Percentiles rank a stretch among this genome's conserved stretches.
These are phyloP conservation scores for Gardenia jasminoides DNA, from an alignment of 257 asterid genomes.

Conservation along the genomic window DNA sequence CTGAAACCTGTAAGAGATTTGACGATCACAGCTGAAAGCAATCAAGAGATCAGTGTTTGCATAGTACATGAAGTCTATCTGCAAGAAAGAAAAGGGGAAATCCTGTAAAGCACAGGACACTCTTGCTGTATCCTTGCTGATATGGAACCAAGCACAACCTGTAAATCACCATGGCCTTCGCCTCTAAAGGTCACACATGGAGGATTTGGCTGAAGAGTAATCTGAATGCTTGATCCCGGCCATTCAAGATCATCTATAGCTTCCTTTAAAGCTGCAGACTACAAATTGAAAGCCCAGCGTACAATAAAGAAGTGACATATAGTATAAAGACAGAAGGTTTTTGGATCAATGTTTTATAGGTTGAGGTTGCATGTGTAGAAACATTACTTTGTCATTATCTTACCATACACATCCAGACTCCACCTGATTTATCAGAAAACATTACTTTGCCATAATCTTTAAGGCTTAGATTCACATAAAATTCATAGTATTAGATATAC, in stretches of 20 bases:
- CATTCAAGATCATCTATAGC: slow-evolving; percentile 97
- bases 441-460: no score
- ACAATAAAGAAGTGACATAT: background rate
- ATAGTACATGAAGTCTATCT: slow-evolving; percentile 78
- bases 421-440: background rate
- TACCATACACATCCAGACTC: background rate
- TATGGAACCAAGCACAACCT: slow-evolving; percentile 40
- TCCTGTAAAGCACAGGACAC: background rate
- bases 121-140: background rate
- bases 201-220: slow-evolving; percentile 72
- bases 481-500: background rate
- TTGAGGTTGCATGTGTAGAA: background rate
- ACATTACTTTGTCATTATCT: no score
- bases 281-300: slow-evolving; percentile 23
- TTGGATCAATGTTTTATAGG: background rate
- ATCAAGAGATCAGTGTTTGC: slow-evolving; percentile 77
- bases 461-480: background rate
- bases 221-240: slow-evolving; percentile 92
- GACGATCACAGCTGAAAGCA: slow-evolving; percentile 80
- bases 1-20: slow-evolving; percentile 62
- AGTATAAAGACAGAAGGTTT: background rate
- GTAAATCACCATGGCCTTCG: slow-evolving; percentile 96
- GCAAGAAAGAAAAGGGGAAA: slow-evolving; percentile 30
- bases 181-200: slow-evolving; percentile 84
- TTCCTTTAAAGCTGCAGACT: slow-evolving; percentile 97